Evolutionary conservation across 768 basidiomycete genomes (phyloP).

Genomic region (Boletellus ananiceps): DNA sequence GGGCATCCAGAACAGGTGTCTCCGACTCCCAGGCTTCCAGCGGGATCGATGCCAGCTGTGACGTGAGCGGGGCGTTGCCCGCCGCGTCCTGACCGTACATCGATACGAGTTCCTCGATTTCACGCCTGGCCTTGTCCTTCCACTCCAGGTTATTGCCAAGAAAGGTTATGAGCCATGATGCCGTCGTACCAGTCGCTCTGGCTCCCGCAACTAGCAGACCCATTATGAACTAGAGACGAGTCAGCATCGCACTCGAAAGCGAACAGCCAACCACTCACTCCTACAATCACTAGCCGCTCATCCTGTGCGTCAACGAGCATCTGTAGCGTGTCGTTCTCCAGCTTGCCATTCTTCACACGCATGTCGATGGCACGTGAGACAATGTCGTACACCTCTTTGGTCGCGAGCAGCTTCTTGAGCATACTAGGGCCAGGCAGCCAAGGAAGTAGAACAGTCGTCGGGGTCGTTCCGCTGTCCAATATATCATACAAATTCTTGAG

Average conservation of each 20-base stretch:
- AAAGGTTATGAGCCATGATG: conserved; percentile 73
- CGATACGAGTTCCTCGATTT: conserved; percentile 54
- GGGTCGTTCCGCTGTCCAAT: conserved; percentile 67
- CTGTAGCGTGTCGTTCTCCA: conserved; percentile 65
- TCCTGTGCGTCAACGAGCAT: conserved; percentile 69
- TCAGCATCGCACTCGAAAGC: conserved; percentile 18
- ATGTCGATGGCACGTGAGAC: conserved; percentile 51
- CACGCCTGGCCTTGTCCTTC: conserved; percentile 54
- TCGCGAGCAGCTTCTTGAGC: conserved; percentile 65
- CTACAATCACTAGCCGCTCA: conserved; percentile 63
- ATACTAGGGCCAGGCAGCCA: conserved; percentile 75
- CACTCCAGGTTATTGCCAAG: conserved; percentile 65
- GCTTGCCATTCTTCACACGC: conserved; percentile 53
- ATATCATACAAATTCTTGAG: conserved; percentile 63
- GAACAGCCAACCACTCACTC: conserved; percentile 41
- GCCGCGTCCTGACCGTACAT: conserved; percentile 32
- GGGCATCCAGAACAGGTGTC: conserved; percentile 65
- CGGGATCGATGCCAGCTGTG: conserved; percentile 54
- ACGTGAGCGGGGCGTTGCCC: conserved; percentile 32
- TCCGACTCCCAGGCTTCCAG: conserved; percentile 66
- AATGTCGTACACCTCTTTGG: conserved; percentile 74
- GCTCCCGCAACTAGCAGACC: conserved; percentile 78
- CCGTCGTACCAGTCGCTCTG: conserved; percentile 75
- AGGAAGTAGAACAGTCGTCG: conserved; percentile 66
- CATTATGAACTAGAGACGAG: conserved; percentile 64